These are phyloP conservation scores for Dacryopinax primogenitus DNA, from an alignment of 768 basidiomycete species.

Conservation along the genomic window DNA sequence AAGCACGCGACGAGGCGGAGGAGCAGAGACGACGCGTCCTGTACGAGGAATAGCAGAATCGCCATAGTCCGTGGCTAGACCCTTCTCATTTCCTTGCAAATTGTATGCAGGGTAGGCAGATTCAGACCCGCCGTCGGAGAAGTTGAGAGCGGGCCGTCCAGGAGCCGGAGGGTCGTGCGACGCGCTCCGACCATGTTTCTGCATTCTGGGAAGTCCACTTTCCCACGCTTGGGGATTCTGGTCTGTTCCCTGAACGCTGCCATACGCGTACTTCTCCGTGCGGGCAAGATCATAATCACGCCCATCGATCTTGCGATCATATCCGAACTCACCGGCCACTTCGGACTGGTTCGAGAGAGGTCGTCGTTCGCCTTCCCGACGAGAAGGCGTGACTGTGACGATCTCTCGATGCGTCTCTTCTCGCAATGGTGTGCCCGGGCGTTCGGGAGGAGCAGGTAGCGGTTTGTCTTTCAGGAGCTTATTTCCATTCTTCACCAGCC, in stretches of 20 bases:
- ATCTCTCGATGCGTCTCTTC: neutral
- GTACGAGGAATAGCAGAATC: no score
- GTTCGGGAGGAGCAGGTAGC: neutral
- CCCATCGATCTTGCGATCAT: no score
- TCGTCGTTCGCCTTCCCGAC: neutral
- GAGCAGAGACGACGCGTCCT: neutral
- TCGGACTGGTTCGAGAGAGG: neutral
- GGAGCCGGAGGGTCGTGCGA: neutral
- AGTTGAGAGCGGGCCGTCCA: no score
- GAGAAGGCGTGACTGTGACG: neutral
- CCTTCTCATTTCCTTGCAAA: no score
- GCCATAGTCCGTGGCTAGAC: no score
- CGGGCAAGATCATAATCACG: no score
- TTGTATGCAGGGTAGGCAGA: no score
- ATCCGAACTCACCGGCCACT: neutral
- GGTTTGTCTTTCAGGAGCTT: neutral
- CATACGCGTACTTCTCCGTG: no score
- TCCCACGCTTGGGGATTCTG: neutral
- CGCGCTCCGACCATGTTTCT: neutral
- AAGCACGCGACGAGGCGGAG: no score
- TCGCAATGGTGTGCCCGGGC: neutral
- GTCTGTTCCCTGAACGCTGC: neutral
- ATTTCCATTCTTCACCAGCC: neutral
- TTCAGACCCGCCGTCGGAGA: no score
- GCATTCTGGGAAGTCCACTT: neutral